Percentiles rank a stretch among this genome's conserved stretches.
phyloP scores from a whole-genome alignment of 1,284 basidiomycete genomes.

The Leccinum subfulvum region DNA sequence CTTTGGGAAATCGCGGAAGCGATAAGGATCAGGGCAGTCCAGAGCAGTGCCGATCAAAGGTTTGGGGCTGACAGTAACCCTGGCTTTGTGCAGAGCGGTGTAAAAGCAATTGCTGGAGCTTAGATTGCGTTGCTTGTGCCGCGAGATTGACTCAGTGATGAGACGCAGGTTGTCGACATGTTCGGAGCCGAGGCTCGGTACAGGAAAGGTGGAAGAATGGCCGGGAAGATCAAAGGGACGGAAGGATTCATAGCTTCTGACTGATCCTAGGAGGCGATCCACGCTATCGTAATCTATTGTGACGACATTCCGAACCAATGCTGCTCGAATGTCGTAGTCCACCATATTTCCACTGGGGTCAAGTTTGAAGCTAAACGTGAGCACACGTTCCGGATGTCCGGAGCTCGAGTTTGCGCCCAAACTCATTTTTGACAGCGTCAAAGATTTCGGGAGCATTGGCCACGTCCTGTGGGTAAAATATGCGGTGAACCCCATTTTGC shows the following conservation, averaged over 20 bases:
- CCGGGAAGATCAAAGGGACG: slow-evolving; percentile 46
- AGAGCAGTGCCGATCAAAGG: slow-evolving; percentile 29
- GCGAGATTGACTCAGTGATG: slow-evolving; percentile 19
- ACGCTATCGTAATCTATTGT: slow-evolving; percentile 72
- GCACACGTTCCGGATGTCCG: slow-evolving; percentile 50
- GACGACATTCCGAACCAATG: slow-evolving; percentile 69
- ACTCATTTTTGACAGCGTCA: slow-evolving; percentile 51
- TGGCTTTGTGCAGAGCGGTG: slow-evolving; percentile 26
- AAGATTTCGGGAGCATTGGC: slow-evolving; percentile 66
- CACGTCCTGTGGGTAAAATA: slow-evolving; percentile 69
- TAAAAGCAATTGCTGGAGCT: slow-evolving; percentile 26
- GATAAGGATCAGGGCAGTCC: slow-evolving; percentile 36
- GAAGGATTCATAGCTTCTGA: background rate
- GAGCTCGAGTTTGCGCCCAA: slow-evolving; percentile 47
- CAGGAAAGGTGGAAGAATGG: slow-evolving; percentile 2
- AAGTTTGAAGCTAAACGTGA: slow-evolving; percentile 84
- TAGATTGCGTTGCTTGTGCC: slow-evolving; percentile 27
- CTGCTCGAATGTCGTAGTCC: slow-evolving; percentile 72
- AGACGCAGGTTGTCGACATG: slow-evolving; percentile 38
- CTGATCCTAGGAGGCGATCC: slow-evolving; percentile 47
- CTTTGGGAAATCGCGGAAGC: slow-evolving; percentile 59
- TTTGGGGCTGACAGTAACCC: slow-evolving; percentile 27
- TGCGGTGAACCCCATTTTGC: slow-evolving; percentile 45
- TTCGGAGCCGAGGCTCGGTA: slow-evolving; percentile 29
- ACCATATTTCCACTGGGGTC: slow-evolving; percentile 62